phyloP scores from a whole-genome alignment of 2,329 filamentous ascomycete genomes.

The Microdochium paspali region DNA sequence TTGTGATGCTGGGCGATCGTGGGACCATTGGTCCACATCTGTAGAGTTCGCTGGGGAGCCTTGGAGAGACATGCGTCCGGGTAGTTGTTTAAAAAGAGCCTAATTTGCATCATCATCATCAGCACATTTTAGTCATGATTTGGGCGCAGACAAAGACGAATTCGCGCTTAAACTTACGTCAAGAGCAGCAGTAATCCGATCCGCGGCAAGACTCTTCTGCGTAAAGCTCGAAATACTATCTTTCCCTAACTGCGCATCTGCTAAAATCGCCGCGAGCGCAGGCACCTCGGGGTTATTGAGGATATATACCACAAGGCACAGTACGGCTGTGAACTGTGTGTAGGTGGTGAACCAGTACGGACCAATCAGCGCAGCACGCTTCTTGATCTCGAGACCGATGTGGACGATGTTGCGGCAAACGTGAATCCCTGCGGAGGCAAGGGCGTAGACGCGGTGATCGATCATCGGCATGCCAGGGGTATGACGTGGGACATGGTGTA shows the following conservation, averaged over 20 bases:
- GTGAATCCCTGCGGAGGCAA: conserved; percentile 47
- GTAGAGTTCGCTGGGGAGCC: background rate
- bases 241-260: conserved; percentile 47
- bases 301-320: conserved; percentile 67
- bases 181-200: conserved; percentile 4
- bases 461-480: conserved; percentile 39
- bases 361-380: conserved; percentile 58
- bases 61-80: background rate
- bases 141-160: too few species aligned
- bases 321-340: conserved; percentile 67
- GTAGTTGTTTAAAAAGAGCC: conserved; percentile 4
- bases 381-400: conserved; percentile 67
- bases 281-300: conserved; percentile 65
- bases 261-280: conserved; percentile 67
- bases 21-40: background rate
- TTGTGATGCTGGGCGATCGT: background rate
- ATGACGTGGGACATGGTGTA: conserved; percentile 65
- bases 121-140: too few species aligned
- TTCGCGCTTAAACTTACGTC: conserved; percentile 4
- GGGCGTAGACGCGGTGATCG: conserved; percentile 66
- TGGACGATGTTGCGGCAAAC: conserved; percentile 63
- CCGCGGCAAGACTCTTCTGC: conserved; percentile 4
- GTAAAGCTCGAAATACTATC: conserved; percentile 5
- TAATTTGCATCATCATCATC: background rate
- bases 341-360: conserved; percentile 80